Conservation (phyloP, 192 early-diverging fungal genomes). For the Coemansia sp. region DNA sequence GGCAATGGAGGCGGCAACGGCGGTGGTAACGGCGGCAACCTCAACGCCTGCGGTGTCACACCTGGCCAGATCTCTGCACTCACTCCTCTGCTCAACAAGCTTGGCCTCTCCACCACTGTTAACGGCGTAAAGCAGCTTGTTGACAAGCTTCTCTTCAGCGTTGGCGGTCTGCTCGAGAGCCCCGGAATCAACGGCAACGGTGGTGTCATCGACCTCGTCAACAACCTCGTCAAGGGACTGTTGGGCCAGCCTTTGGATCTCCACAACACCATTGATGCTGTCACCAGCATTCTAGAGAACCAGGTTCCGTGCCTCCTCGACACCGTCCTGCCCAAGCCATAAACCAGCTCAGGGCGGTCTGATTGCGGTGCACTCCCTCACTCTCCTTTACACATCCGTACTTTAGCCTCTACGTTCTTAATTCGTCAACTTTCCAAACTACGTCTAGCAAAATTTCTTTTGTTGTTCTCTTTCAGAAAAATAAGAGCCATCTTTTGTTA, state of each 20-base stretch:
- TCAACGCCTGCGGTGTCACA: slow-evolving; percentile 37
- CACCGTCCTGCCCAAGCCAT: slow-evolving; percentile 47
- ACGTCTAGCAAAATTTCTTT: not conserved
- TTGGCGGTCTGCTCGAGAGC: slow-evolving; percentile 42
- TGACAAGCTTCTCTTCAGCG: slow-evolving; percentile 32
- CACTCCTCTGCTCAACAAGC: slow-evolving; percentile 44
- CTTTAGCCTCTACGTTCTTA: slow-evolving; percentile 7
- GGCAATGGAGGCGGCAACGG: slow-evolving; percentile 7
- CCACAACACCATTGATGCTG: slow-evolving; percentile 38
- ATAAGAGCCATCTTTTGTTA: not conserved
- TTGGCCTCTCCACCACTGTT: slow-evolving; percentile 33
- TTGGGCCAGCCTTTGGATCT: slow-evolving; percentile 39
- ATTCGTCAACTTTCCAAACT: not conserved
- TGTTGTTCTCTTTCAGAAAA: not conserved
- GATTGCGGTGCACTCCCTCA: not conserved
- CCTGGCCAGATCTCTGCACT: slow-evolving; percentile 48
- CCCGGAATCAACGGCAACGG: slow-evolving; percentile 25
- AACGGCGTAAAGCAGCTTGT: slow-evolving; percentile 51
- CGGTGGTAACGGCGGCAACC: slow-evolving; percentile 14
- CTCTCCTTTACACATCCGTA: slow-evolving; percentile 5
- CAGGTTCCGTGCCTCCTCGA: slow-evolving; percentile 51
- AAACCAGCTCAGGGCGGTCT: slow-evolving; percentile 1
- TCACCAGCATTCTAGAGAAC: slow-evolving; percentile 41
- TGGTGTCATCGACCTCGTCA: slow-evolving; percentile 43
- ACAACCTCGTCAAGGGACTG: slow-evolving; percentile 48